Percentiles rank a stretch among this genome's conserved stretches.
Conservation (phyloP, 306 rosid genomes). For the Castanea sativa region DNA sequence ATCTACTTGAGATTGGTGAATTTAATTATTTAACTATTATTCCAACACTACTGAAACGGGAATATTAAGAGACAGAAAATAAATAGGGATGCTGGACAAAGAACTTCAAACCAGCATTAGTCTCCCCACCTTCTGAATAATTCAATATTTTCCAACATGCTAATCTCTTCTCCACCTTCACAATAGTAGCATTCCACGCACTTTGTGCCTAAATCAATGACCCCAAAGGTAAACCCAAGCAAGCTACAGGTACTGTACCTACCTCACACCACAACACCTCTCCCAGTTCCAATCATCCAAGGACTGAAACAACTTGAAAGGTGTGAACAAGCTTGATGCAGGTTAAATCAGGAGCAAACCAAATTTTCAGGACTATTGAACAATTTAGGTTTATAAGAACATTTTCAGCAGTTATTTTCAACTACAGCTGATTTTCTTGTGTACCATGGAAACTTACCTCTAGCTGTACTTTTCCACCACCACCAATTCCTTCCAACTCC, state of each 20-base stretch:
- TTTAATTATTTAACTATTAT: too few relatives aligned
- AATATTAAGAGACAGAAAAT: background rate
- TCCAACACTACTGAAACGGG: background rate
- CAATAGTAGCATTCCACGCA: background rate
- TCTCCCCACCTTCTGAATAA: background rate
- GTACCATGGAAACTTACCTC: conserved; percentile 62
- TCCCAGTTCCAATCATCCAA: background rate
- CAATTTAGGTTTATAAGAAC: background rate
- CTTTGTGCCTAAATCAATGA: background rate
- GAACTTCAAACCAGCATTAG: background rate
- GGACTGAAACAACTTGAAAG: background rate
- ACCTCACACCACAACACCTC: background rate
- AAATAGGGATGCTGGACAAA: background rate
- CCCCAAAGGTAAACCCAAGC: background rate
- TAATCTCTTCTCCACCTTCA: background rate
- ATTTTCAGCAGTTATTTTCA: background rate
- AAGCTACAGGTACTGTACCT: background rate
- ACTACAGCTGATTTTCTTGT: conserved; percentile 3
- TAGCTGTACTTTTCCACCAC: conserved; percentile 81
- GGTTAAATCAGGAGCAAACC: background rate
- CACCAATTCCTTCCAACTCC: conserved; percentile 98
- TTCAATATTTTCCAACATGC: background rate
- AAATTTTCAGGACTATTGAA: background rate
- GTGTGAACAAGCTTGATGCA: background rate
- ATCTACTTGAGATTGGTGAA: too few relatives aligned